phyloP scores from a whole-genome alignment of 202 grass and related monocot genomes.

The Setaria italica region DNA sequence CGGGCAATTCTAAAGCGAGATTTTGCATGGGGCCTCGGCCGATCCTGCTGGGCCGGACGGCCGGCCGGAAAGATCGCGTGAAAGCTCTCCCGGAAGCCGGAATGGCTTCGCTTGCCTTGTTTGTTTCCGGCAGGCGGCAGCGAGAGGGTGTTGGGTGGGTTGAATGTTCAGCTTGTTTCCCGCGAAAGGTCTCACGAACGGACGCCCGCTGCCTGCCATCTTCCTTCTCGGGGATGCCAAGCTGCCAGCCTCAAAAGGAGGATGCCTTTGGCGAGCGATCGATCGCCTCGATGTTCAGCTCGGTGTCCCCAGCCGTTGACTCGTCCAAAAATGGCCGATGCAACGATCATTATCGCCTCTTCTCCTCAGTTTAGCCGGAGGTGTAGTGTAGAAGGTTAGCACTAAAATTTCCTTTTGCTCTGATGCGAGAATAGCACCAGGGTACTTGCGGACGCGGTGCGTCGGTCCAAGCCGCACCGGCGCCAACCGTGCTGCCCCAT shows the following conservation, averaged over 20 bases:
- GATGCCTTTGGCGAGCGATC: background rate
- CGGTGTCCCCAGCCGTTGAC: no score
- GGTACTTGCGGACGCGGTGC: no score
- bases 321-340: no score
- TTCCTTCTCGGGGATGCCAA: background rate
- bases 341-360: no score
- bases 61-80: no score
- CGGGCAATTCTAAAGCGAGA: conserved; percentile 34
- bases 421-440: no score
- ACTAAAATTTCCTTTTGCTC: no score
- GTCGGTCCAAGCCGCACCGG: no score
- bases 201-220: conserved; percentile 25
- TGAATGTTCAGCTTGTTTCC: background rate
- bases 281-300: no score
- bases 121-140: background rate
- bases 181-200: conserved; percentile 38
- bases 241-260: conserved; percentile 38
- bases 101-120: background rate
- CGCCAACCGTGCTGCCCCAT: no score
- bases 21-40: background rate
- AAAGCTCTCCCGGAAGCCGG: background rate
- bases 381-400: no score
- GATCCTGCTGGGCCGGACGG: conserved; percentile 20
- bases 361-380: no score
- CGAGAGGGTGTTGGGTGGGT: background rate